Evolutionary conservation across 805 yeast species (phyloP), one percentile per base, ranked within the genome.

Genomic region (Saccharomycopsis sp.): DNA sequence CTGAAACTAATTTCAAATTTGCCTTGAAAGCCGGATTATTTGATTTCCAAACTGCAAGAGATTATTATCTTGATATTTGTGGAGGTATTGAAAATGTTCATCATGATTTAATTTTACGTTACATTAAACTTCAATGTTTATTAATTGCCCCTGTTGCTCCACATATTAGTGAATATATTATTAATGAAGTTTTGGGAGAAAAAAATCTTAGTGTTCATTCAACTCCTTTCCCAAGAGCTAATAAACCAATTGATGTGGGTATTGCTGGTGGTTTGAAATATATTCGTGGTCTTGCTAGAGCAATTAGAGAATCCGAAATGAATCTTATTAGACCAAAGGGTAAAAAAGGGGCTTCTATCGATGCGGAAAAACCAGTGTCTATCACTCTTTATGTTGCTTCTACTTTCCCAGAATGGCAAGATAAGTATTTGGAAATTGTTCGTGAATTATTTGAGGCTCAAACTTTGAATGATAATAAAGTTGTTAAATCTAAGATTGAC

Each of bases 31-130:
- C 70, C 40, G 96, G 96, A 51, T 72, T 92, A 52, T 92, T 89
- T 53, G 98, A 92, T 60, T 82, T 79, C 73, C 97, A 88, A 66
- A 74, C 87, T 42, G 79, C 96, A 26, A 81, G 98, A 67, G 98
- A 92, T 64, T 88, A 80, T 67, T 92, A 92, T 69, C 79, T 98
- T 66, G 98, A 92, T 52, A 62, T 74, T 21, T 61, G 69, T 26
- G 44, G 44, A 21, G 74, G 73, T 31, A 51, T 56, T 25, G 58
- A 56, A 30, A 66, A 66, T 27, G 85, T 92, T 95, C 95, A 85
- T 67, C 73, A 68, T 51, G 95, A 84, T 53, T 70, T 92, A 49
- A 79, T 86, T 31, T 55, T 75, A 49, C 76, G 79, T 52, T 92
- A 86, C 59, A 83, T 92, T 52, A 95, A 87, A 63, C 65, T 76